These are phyloP conservation scores for Mycena leptocephala DNA, from an alignment of 768 basidiomycete genomes.

Conservation along the genomic window DNA sequence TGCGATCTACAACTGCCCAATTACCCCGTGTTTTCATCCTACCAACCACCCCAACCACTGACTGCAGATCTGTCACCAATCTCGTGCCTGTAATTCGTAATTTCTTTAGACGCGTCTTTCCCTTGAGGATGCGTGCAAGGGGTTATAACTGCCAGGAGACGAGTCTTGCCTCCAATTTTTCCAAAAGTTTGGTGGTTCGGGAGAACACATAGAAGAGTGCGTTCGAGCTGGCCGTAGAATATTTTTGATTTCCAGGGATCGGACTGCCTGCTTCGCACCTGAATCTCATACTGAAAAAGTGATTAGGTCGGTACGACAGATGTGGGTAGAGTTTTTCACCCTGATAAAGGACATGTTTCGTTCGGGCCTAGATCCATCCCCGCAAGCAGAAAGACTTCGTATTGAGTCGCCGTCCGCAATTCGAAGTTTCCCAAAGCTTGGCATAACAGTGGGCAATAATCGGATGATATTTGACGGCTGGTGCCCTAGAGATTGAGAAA, in stretches of 20 bases:
- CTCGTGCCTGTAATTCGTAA: not conserved
- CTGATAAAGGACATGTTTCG: slow-evolving; percentile 19
- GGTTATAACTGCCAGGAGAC: not conserved
- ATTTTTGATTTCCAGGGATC: not conserved
- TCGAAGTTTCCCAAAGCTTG: slow-evolving; percentile 10
- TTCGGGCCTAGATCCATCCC: not conserved
- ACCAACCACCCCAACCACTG: not conserved
- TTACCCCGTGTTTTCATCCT: not conserved
- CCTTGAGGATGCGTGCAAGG: slow-evolving; percentile 5
- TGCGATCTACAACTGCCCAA: slow-evolving; percentile 11
- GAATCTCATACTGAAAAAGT: not conserved
- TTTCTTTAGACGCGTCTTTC: not conserved
- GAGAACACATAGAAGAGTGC: not conserved
- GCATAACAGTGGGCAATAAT: not conserved
- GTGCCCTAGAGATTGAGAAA: slow-evolving; percentile 15
- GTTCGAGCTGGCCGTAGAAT: slow-evolving; percentile 10
- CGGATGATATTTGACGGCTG: not conserved
- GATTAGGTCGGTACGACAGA: too few species aligned
- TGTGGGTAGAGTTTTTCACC: too few species aligned
- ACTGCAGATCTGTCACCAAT: slow-evolving; percentile 5
- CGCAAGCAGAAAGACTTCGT: not conserved
- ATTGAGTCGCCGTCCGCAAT: slow-evolving; percentile 4
- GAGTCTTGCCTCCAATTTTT: not conserved
- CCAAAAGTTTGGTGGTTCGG: not conserved
- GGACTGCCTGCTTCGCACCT: not conserved